phyloP scores from a whole-genome alignment of 2,329 filamentous ascomycete species.

The Colletotrichum phormii region DNA sequence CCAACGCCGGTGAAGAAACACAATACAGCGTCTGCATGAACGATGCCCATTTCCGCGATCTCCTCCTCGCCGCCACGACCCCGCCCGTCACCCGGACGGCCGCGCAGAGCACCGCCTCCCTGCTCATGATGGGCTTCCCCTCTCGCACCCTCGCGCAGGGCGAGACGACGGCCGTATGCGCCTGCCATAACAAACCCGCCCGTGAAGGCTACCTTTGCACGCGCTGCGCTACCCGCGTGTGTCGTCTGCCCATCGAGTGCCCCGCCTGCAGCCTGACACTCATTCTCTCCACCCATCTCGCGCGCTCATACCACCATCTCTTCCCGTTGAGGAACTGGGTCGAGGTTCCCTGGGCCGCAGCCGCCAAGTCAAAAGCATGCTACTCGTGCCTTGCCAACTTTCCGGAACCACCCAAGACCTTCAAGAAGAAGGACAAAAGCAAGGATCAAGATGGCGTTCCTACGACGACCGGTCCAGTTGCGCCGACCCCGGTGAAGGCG shows the following conservation, averaged over 20 bases:
- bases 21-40: slow-evolving; percentile 88
- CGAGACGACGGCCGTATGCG: slow-evolving; percentile 79
- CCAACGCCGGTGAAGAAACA: slow-evolving; percentile 82
- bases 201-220: slow-evolving; percentile 92
- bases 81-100: slow-evolving; percentile 83
- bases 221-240: slow-evolving; percentile 89
- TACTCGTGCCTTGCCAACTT: slow-evolving; percentile 83
- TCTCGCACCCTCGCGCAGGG: slow-evolving; percentile 81
- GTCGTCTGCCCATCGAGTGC: slow-evolving; percentile 89
- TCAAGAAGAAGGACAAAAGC: slow-evolving; percentile 39
- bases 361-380: slow-evolving; percentile 72
- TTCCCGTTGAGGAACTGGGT: slow-evolving; percentile 92
- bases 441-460: slow-evolving; percentile 24
- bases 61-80: slow-evolving; percentile 90
- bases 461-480: slow-evolving; percentile 36
- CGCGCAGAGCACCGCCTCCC: slow-evolving; percentile 68
- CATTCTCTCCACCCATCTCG: slow-evolving; percentile 92
- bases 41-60: slow-evolving; percentile 79
- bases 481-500: slow-evolving; percentile 36
- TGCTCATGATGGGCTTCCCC: slow-evolving; percentile 99
- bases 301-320: slow-evolving; percentile 91
- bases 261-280: slow-evolving; percentile 91
- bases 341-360: slow-evolving; percentile 86
- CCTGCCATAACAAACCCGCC: slow-evolving; percentile 86
- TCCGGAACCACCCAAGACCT: slow-evolving; percentile 58